phyloP scores from a whole-genome alignment of 805 yeast species.

The Lipomyces oligophaga region DNA sequence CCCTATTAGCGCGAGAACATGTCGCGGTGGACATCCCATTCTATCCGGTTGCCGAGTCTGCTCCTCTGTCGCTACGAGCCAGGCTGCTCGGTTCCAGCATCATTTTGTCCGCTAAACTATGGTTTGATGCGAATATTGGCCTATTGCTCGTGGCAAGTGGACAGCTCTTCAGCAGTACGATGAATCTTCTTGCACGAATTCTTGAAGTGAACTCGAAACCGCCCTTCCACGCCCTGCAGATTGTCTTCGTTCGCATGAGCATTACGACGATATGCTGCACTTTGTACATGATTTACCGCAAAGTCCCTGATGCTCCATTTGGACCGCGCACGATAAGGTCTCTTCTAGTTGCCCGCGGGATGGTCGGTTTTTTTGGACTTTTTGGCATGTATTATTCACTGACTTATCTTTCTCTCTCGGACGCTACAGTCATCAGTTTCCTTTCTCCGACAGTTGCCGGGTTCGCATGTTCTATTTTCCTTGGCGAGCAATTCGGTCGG shows the following conservation, averaged over 20 bases:
- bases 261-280: slow-evolving; percentile 63
- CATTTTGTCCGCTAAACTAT: not conserved
- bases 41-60: not conserved
- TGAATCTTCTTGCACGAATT: slow-evolving; percentile 74
- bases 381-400: slow-evolving; percentile 73
- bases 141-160: slow-evolving; percentile 54
- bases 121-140: slow-evolving; percentile 46
- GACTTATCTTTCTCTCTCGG: slow-evolving; percentile 68
- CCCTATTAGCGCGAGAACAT: not conserved
- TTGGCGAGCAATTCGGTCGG: slow-evolving; percentile 62
- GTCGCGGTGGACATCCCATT: slow-evolving; percentile 4
- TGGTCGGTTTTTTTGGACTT: slow-evolving; percentile 75
- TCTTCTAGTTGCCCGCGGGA: slow-evolving; percentile 58
- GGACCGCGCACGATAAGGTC: slow-evolving; percentile 62
- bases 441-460: slow-evolving; percentile 75
- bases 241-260: slow-evolving; percentile 70
- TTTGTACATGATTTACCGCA: slow-evolving; percentile 50
- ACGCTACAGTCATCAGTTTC: slow-evolving; percentile 76
- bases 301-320: slow-evolving; percentile 57
- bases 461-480: slow-evolving; percentile 60
- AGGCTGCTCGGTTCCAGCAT: not conserved
- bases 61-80: not conserved
- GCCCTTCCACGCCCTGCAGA: slow-evolving; percentile 74
- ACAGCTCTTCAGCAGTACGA: slow-evolving; percentile 70
- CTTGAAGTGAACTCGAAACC: slow-evolving; percentile 62